Evolutionary conservation across 2,329 filamentous ascomycete genomes (phyloP).

Genomic region (Sphaceloma murrayae): DNA sequence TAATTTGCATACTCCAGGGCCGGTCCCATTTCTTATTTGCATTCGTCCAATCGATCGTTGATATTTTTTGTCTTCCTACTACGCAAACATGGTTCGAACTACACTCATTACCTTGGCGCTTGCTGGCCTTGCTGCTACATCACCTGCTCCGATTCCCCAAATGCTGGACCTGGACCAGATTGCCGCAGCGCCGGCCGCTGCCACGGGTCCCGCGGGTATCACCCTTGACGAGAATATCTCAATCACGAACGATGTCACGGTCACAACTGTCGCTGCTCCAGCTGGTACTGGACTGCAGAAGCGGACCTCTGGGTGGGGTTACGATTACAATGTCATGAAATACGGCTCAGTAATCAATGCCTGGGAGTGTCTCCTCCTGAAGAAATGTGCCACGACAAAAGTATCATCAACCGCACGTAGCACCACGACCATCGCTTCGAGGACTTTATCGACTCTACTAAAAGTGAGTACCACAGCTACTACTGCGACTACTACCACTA

Average conservation of each 20-base stretch:
- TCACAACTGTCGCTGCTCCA: constrained; percentile 20
- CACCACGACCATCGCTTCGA: constrained; percentile 16
- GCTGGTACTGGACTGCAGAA: constrained; percentile 17
- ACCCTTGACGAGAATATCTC: constrained; percentile 18
- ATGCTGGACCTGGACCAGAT: constrained; percentile 21
- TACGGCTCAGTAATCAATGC: constrained; percentile 14
- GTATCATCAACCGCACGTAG: constrained; percentile 10
- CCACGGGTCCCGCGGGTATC: constrained; percentile 19
- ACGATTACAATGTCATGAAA: too few relatives aligned
- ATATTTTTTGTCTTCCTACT: neutral
- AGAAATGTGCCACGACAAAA: neutral
- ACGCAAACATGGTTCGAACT: constrained; percentile 18
- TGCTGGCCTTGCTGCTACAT: constrained; percentile 19
- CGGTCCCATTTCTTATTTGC: constrained; percentile 7
- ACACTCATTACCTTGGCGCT: constrained; percentile 19
- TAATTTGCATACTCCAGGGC: constrained; percentile 6
- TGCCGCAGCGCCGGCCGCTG: constrained; percentile 19
- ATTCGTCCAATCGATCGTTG: neutral
- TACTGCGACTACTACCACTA: constrained; percentile 17
- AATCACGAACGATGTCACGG: constrained; percentile 19
- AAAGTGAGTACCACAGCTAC: constrained; percentile 4
- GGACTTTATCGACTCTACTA: constrained; percentile 1
- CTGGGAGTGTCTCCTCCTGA: constrained; percentile 17
- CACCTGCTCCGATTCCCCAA: constrained; percentile 20
- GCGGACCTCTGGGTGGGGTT: neutral